These are phyloP conservation scores for Anaeromyces robustus DNA, from an alignment of 192 early-diverging fungal species.

Conservation along the genomic window DNA sequence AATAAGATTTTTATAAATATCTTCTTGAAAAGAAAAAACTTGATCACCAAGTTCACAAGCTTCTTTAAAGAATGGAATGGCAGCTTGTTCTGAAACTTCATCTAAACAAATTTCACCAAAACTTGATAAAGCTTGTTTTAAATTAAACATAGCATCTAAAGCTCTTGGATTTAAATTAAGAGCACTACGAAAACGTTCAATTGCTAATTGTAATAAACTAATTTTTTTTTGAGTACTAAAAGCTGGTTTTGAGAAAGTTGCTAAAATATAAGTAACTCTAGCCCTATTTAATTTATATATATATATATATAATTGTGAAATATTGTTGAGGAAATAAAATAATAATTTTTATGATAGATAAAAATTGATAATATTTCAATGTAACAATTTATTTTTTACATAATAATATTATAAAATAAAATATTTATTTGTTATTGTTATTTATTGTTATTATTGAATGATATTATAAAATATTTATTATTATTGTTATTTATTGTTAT, in stretches of 20 bases:
- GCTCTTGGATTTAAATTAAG: neutral
- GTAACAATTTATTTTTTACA: too few species aligned
- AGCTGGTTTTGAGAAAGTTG: neutral
- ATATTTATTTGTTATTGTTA: too few species aligned
- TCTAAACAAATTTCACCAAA: neutral
- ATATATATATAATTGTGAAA: too few species aligned
- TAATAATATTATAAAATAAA: too few species aligned
- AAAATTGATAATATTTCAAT: too few species aligned
- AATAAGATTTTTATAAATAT: neutral
- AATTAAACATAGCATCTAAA: neutral
- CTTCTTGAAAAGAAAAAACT: neutral
- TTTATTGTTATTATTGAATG: too few species aligned
- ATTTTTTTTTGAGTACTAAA: neutral
- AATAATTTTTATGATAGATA: too few species aligned
- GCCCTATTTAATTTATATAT: neutral
- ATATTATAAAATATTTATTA: too few species aligned
- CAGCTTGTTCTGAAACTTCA: neutral
- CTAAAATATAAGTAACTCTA: neutral
- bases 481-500: too few species aligned
- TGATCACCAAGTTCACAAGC: neutral
- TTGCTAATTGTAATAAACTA: neutral
- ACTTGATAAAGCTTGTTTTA: neutral
- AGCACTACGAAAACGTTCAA: neutral
- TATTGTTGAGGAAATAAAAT: too few species aligned
- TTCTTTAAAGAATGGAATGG: neutral